These are phyloP conservation scores for Platanthera zijinensis DNA, from an alignment of 106 monocot species.

Conservation along the genomic window DNA sequence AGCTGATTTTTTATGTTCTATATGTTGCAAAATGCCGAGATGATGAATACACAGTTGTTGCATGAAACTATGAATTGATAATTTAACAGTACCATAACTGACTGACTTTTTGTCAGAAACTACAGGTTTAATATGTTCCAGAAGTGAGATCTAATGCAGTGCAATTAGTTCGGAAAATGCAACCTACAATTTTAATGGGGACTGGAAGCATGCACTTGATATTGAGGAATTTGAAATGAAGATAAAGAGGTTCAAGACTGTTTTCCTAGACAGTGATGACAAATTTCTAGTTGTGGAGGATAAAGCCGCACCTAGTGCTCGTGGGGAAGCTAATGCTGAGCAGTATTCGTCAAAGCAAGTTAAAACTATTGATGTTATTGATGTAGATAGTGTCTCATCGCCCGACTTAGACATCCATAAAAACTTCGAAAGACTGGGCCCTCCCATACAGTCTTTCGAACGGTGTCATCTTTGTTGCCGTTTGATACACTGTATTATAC, in stretches of 20 bases:
- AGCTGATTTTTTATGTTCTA: no score
- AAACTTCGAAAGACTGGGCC: neutral
- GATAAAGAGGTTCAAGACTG: conserved; percentile 37
- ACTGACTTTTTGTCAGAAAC: no score
- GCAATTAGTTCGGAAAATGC: conserved; percentile 3
- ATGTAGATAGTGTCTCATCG: conserved; percentile 58
- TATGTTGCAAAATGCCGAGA: no score
- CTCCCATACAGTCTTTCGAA: no score
- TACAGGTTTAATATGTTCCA: no score
- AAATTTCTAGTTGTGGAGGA: conserved; percentile 30
- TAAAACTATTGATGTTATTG: conserved; percentile 51
- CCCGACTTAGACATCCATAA: conserved; percentile 16
- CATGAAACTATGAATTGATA: no score
- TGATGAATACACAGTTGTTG: no score
- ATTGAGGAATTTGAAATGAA: conserved; percentile 27
- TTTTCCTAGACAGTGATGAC: conserved; percentile 68
- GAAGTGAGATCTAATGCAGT: no score
- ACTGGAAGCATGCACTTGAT: conserved; percentile 26
- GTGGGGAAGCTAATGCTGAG: conserved; percentile 1
- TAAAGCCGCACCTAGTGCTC: neutral
- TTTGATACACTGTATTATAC: no score
- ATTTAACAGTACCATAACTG: no score
- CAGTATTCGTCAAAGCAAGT: conserved; percentile 11
- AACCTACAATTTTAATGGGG: conserved; percentile 8
- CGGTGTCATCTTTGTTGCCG: no score